Percentiles rank a stretch among this genome's conserved stretches.
phyloP scores from a whole-genome alignment of 73 alveolate genomes.

The Paraurostyla sp. region DNA sequence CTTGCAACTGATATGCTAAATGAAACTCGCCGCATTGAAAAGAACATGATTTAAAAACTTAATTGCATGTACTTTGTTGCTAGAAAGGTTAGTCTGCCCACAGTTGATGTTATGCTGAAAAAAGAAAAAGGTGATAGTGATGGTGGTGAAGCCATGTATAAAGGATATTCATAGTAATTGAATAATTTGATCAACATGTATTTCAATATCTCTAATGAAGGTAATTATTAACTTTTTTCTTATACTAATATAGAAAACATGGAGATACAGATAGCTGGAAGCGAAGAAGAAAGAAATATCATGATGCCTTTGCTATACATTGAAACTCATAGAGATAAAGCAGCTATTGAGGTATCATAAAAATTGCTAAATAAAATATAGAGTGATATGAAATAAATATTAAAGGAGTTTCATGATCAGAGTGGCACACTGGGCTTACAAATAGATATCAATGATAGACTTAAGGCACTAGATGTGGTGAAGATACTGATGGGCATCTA shows the following conservation, averaged over 20 bases:
- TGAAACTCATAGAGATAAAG: slow-evolving; percentile 30
- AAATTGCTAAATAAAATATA: not conserved
- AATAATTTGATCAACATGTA: slow-evolving; percentile 67
- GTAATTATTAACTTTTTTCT: not conserved
- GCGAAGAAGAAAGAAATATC: slow-evolving; percentile 11
- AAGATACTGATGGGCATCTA: slow-evolving; percentile 73
- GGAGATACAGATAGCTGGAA: slow-evolving; percentile 72
- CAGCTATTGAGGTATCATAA: slow-evolving; percentile 9
- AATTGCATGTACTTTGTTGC: slow-evolving; percentile 79
- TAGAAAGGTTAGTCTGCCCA: slow-evolving; percentile 50
- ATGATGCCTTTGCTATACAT: slow-evolving; percentile 60
- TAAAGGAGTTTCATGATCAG: slow-evolving; percentile 22
- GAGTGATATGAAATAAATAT: slow-evolving; percentile 4
- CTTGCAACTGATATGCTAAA: slow-evolving; percentile 39
- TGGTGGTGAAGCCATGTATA: not conserved
- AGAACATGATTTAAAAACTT: slow-evolving; percentile 55
- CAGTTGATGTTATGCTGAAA: slow-evolving; percentile 56
- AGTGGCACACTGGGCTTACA: not conserved
- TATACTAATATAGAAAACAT: slow-evolving; percentile 34
- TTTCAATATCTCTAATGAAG: slow-evolving; percentile 38
- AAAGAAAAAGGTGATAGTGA: slow-evolving; percentile 29
- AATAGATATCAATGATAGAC: not conserved
- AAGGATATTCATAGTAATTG: slow-evolving; percentile 50
- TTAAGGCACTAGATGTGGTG: slow-evolving; percentile 60
- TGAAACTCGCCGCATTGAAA: slow-evolving; percentile 67